Evolutionary conservation across 371 early-diverging fungal genomes (phyloP).

Genomic region (Mortierella sp.): DNA sequence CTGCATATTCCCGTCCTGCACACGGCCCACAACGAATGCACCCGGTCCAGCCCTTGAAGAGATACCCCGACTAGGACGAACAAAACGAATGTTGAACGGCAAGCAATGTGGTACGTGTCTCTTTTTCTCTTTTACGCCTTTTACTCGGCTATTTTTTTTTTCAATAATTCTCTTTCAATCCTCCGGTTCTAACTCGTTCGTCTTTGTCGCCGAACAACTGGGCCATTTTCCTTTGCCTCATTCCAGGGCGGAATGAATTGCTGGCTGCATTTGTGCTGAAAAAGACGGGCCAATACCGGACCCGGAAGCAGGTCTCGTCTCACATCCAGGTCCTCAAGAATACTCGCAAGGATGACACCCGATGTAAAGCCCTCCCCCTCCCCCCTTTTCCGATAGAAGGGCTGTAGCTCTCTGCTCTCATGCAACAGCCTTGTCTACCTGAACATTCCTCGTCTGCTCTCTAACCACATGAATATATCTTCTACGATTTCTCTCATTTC

Average conservation of each 20-base stretch:
- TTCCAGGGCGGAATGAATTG: constrained; percentile 70
- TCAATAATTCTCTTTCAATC: not conserved
- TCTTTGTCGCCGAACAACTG: not conserved
- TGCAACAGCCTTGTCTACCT: no score
- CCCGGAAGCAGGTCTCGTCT: constrained; percentile 83
- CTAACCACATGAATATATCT: no score
- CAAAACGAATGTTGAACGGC: constrained; percentile 66
- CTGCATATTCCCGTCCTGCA: not conserved
- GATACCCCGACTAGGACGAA: constrained; percentile 68
- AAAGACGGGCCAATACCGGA: constrained; percentile 70
- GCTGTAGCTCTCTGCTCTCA: no score
- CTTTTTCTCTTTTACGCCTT: not conserved
- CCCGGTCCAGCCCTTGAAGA: constrained; percentile 57
- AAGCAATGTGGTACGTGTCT: constrained; percentile 66
- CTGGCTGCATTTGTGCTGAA: constrained; percentile 78
- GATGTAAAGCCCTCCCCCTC: constrained; percentile 50
- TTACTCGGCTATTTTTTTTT: not conserved
- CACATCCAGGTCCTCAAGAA: constrained; percentile 84
- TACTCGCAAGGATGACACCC: constrained; percentile 68
- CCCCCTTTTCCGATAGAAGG: no score
- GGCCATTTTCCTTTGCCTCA: not conserved
- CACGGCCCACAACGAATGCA: not conserved
- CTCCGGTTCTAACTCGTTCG: not conserved
- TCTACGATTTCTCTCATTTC: no score
- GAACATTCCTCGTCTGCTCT: no score